phyloP scores from a whole-genome alignment of 331 rosid genomes.

The Malus hybrid region DNA sequence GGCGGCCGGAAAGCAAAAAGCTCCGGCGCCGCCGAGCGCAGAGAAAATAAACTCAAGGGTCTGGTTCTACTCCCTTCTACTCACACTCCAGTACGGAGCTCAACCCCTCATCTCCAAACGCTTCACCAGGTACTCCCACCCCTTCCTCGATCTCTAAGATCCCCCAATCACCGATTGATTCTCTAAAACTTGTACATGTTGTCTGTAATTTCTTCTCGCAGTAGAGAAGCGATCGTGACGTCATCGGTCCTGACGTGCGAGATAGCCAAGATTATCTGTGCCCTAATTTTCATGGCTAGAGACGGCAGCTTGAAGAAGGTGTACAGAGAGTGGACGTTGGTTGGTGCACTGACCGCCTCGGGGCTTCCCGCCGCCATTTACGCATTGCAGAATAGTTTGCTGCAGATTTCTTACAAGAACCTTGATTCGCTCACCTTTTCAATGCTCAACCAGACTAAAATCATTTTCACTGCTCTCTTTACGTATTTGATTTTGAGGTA shows the following conservation, averaged over 20 bases:
- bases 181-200: background rate
- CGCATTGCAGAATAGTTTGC: conserved; percentile 89
- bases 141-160: background rate
- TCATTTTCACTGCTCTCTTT: conserved; percentile 79
- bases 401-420: conserved; percentile 89
- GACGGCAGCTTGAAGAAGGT: conserved; percentile 59
- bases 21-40: conserved; percentile 13
- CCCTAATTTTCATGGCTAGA: conserved; percentile 67
- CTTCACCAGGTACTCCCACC: conserved; percentile 45
- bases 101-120: conserved; percentile 91
- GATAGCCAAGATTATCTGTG: conserved; percentile 75
- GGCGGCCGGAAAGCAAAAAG: conserved; percentile 41
- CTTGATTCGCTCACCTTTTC: conserved; percentile 96
- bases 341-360: conserved; percentile 86
- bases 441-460: conserved; percentile 89
- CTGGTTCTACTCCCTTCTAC: conserved; percentile 60
- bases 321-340: conserved; percentile 71
- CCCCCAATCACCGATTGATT: background rate
- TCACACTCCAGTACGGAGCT: conserved; percentile 85
- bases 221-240: conserved; percentile 87
- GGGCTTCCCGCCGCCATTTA: conserved; percentile 95
- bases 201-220: conserved; percentile 21
- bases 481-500: conserved; percentile 78
- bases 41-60: conserved; percentile 31
- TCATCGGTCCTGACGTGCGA: conserved; percentile 86